Evolutionary conservation across 352 stramenopile genomes (phyloP), one percentile per base, ranked within the genome.

Genomic region (Phytophthora sp.): DNA sequence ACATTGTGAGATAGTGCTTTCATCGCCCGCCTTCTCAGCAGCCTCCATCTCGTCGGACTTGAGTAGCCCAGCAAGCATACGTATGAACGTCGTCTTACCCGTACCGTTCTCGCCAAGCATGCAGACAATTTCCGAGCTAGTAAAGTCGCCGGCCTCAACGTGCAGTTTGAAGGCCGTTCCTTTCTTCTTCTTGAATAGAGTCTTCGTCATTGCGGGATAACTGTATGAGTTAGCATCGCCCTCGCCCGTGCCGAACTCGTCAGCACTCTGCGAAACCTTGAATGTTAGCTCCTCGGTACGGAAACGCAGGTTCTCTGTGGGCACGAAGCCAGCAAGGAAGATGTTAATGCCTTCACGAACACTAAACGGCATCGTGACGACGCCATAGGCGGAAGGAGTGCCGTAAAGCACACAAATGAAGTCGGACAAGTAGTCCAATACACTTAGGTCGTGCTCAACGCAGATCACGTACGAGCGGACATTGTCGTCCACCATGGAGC

Each of bases 261-360:
- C 94, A 15, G 92, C 94, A 21, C 84, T 96, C 74, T 99, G 95
- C 38, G 96, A 82, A 10, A 99, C 93, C 88, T 99, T 99, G 84
- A 99, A 99, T 43, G 91, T 98, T 6, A 99, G 88, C 55, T 97
- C 95, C 81, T 99, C 96, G 51, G 99, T 95, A 64, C 98, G 88
- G 88, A 99, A 99, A 54, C 98, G 86, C 62, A 99, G 77, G 77
- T 99, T 99, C 82, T 99, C 98, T 12, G 98, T 99, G 23, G 97
- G 97, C 34, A 99, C 95, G 69, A 99, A 99, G 43, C 98, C 98
- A 0, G 97, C 91, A 53, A 99, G 87, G 81, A 99, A 99, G 44
- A 99, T 98, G 84, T 99, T 99, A 81, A 99, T 99, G 58, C 98
- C 98, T 76, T 99, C 97, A 62, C 97, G 91, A 35, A 99, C 98